Percentiles rank a stretch among this genome's conserved stretches.
Conservation (phyloP, 306 rosid genomes). For the Quercus bicolor region DNA sequence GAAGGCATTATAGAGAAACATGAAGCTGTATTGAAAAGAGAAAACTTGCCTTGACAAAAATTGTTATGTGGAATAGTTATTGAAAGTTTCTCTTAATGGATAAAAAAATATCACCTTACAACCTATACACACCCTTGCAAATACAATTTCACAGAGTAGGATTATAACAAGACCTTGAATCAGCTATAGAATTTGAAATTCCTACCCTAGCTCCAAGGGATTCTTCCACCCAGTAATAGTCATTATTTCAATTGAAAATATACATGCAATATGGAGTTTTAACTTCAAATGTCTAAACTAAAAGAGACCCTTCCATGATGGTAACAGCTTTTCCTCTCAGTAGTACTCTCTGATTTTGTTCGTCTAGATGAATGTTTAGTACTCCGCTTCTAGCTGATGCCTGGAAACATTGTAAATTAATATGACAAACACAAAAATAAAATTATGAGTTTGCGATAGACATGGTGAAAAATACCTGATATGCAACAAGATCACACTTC, state of each 20-base stretch:
- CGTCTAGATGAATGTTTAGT: slow-evolving; percentile 50
- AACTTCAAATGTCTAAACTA: slow-evolving; percentile 29
- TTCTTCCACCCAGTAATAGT: not conserved
- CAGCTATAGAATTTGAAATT: too few relatives aligned
- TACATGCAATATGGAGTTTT: not conserved
- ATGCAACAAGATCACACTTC: slow-evolving; percentile 61
- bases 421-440: not conserved
- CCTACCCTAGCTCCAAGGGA: slow-evolving; percentile 10
- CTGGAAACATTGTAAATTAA: slow-evolving; percentile 26
- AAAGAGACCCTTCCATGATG: slow-evolving; percentile 65
- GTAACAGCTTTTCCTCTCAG: slow-evolving; percentile 69
- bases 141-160: too few relatives aligned
- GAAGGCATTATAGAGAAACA: too few relatives aligned
- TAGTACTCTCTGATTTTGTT: slow-evolving; percentile 58
- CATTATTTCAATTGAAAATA: not conserved
- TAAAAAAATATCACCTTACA: too few relatives aligned
- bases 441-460: not conserved
- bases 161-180: too few relatives aligned
- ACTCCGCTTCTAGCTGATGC: slow-evolving; percentile 80
- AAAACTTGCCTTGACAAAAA: too few relatives aligned
- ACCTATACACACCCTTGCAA: too few relatives aligned
- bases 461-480: slow-evolving; percentile 38
- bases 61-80: too few relatives aligned
- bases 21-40: too few relatives aligned
- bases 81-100: too few relatives aligned